These are phyloP conservation scores for Simplicillium sp. DNA, from an alignment of 2,329 filamentous ascomycete species.

Conservation along the genomic window DNA sequence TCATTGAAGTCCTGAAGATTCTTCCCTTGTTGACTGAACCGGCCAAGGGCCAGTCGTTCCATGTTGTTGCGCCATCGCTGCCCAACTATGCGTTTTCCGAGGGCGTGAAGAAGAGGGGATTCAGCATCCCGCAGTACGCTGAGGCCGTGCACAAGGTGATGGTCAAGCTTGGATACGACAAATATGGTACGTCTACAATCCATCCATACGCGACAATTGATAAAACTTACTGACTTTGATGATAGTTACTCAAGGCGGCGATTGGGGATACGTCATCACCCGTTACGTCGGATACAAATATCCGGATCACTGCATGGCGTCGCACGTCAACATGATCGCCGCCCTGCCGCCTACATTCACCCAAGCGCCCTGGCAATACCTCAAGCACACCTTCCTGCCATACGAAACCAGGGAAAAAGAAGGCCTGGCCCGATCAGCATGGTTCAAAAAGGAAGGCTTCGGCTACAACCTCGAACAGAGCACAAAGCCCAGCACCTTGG, in stretches of 20 bases:
- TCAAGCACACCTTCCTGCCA: constrained; percentile 41
- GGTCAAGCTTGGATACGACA: constrained; percentile 49
- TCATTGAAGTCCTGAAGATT: constrained; percentile 56
- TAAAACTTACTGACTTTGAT: no score
- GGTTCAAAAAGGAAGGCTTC: constrained; percentile 45
- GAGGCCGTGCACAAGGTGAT: constrained; percentile 60
- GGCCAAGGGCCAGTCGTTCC: constrained; percentile 32
- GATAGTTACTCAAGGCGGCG: constrained; percentile 50
- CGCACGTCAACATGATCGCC: constrained; percentile 47
- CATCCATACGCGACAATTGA: neutral
- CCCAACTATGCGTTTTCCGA: constrained; percentile 39
- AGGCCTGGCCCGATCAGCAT: constrained; percentile 40
- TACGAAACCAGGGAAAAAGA: constrained; percentile 40
- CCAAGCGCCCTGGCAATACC: constrained; percentile 44
- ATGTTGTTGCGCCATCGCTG: constrained; percentile 48
- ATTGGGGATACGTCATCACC: constrained; percentile 62
- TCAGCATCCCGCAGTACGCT: constrained; percentile 23
- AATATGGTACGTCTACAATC: constrained; percentile 16
- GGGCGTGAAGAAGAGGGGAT: constrained; percentile 17
- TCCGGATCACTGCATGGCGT: constrained; percentile 39
- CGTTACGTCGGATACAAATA: constrained; percentile 51
- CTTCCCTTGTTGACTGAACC: constrained; percentile 35
- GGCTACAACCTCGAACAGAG: constrained; percentile 21
- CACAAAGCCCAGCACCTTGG: constrained; percentile 62
- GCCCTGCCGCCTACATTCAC: constrained; percentile 38